Evolutionary conservation across 2,329 filamentous ascomycete genomes (phyloP), one percentile per base, ranked within the genome.

Genomic region (Thielaviopsis musarum): DNA sequence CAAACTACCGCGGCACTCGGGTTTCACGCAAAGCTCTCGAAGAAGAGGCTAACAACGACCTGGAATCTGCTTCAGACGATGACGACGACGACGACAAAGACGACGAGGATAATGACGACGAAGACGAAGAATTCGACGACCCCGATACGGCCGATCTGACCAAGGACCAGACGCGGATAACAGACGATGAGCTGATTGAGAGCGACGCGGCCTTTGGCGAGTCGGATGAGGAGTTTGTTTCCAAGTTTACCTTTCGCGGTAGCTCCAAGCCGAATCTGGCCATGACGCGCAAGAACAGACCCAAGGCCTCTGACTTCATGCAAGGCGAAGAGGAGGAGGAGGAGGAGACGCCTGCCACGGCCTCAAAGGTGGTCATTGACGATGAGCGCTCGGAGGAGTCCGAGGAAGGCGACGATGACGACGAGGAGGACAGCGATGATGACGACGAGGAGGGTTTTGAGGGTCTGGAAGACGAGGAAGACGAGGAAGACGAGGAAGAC

Each of bases 211-310:
- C 89, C 0, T 84, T 97, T 67, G 87, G 83, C 2, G 83, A 87
- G 59, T 93, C 88, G 64, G 91, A 97, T 66, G 84, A 88, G 64
- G 89, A 94, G 69, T 79, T 79, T 57, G 89, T 95, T 66, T 83
- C 86, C 64, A 82, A 81, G 0, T 95, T 87, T 68, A 80, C 73
- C 0, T 84, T 84, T 64, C 72, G 78, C 34, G 80, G 80, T 22
- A 84, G 80, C 69, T 76, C 75, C 1, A 79, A 78, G 63, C 74
- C 77, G 4, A 72, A 70, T 58, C 67, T 67, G 17, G 64, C 69
- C 66, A 68, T 63, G 65, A 61, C 12, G 64, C 62, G 38, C 12
- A 70, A 69, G 17, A 74, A 70, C 59, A 70, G 77, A 63, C 72
- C 75, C 7, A 78, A 70, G 49, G 80, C 78, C 41, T 77, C 75